Conservation (phyloP, 2,329 filamentous ascomycete genomes). For the Calonectria fujianensis region DNA sequence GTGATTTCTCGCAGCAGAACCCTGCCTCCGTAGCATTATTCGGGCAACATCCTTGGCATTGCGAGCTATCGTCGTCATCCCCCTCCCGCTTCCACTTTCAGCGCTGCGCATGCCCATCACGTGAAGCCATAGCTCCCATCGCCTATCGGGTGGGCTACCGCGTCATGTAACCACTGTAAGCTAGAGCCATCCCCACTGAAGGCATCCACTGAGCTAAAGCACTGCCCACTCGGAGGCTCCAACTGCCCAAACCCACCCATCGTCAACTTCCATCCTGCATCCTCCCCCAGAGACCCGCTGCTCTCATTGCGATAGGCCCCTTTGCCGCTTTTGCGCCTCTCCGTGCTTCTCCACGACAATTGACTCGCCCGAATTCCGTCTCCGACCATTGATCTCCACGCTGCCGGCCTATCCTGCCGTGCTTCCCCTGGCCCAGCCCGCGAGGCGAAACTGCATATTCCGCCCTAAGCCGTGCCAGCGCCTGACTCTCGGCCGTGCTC, state of each 20-base stretch:
- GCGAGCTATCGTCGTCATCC: slow-evolving; percentile 29
- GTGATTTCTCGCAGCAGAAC: slow-evolving; percentile 9
- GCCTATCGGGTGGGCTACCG: slow-evolving; percentile 50
- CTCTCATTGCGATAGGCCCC: slow-evolving; percentile 39
- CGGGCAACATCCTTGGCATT: slow-evolving; percentile 7
- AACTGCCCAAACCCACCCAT: slow-evolving; percentile 46
- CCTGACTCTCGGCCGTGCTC: slow-evolving; percentile 9
- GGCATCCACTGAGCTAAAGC: slow-evolving; percentile 29
- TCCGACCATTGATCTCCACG: background rate
- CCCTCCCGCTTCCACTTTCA: slow-evolving; percentile 6
- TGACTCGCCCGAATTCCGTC: slow-evolving; percentile 22
- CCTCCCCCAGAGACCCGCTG: slow-evolving; percentile 31
- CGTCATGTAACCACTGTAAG: slow-evolving; percentile 55
- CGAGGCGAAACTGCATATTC: background rate
- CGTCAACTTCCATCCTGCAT: slow-evolving; percentile 42
- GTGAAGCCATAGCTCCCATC: slow-evolving; percentile 42
- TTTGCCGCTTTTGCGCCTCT: background rate
- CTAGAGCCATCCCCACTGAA: slow-evolving; percentile 40
- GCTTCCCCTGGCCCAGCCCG: slow-evolving; percentile 12
- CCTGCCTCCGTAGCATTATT: slow-evolving; percentile 1
- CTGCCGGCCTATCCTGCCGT: background rate
- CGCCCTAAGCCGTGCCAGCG: slow-evolving; percentile 6
- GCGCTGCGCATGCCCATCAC: slow-evolving; percentile 46
- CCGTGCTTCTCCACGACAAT: slow-evolving; percentile 34
- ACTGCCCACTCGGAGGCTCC: slow-evolving; percentile 30